Conservation (phyloP, 805 yeast genomes). For the Pichia thaimueangensis region DNA sequence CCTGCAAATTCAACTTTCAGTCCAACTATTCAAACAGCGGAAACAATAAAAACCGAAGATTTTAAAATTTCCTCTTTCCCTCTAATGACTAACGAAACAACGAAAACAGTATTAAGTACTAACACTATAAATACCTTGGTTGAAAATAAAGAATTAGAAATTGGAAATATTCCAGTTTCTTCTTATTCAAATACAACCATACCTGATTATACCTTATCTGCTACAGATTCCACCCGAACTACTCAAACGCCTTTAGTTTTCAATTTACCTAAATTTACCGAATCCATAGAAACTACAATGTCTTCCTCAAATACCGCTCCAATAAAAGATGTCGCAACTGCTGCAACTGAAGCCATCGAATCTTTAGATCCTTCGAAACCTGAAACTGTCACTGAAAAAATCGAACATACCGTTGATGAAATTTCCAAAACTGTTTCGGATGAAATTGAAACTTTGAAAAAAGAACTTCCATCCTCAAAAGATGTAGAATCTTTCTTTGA, state of each 20-base stretch:
- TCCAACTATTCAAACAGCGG: neutral
- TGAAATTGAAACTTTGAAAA: neutral
- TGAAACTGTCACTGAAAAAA: neutral
- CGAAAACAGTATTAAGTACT: slow-evolving; percentile 5
- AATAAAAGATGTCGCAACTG: no score
- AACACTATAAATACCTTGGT: slow-evolving; percentile 1
- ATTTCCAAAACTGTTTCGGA: neutral
- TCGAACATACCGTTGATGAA: neutral
- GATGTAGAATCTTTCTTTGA: neutral
- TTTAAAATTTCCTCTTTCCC: slow-evolving; percentile 4
- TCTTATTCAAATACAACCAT: no score
- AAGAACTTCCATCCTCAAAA: slow-evolving; percentile 1
- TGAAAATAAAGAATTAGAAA: no score
- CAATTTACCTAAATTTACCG: slow-evolving; percentile 5
- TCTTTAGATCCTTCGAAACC: neutral
- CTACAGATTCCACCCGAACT: neutral
- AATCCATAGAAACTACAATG: no score
- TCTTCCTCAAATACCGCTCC: no score
- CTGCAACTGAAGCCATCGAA: neutral
- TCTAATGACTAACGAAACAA: slow-evolving; percentile 3
- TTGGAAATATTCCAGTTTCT: no score
- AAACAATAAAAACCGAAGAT: neutral
- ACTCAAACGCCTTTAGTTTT: slow-evolving; percentile 4
- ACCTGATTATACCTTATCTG: neutral
- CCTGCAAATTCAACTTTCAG: neutral